phyloP scores from a whole-genome alignment of 2,329 filamentous ascomycete species.

The Camptophora hylomeconis region DNA sequence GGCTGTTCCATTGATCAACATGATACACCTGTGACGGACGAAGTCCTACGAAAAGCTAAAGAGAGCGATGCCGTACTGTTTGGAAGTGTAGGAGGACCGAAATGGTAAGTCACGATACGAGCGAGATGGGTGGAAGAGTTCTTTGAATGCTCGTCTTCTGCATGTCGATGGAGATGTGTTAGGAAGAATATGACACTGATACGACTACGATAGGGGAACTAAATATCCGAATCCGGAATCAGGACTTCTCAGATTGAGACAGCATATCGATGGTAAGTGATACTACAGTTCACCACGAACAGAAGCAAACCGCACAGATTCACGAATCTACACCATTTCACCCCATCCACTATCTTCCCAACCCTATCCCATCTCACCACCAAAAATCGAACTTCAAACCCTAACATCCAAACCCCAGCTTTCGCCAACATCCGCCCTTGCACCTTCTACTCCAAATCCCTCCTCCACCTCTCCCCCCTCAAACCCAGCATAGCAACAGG shows the following conservation, averaged over 20 bases:
- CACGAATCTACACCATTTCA: too few species aligned
- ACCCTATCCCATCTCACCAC: too few species aligned
- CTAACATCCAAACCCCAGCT: conserved; percentile 29
- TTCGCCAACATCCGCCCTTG: conserved; percentile 41
- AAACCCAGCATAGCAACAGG: conserved; percentile 39
- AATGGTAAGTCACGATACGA: conserved; percentile 48
- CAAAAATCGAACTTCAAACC: too few species aligned
- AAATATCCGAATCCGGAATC: conserved; percentile 16
- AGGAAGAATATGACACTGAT: too few species aligned
- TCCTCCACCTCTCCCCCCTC: conserved; percentile 27
- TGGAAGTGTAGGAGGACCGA: conserved; percentile 52
- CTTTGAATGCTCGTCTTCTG: too few species aligned
- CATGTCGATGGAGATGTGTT: too few species aligned
- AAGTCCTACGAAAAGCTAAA: conserved; percentile 43
- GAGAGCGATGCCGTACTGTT: conserved; percentile 54
- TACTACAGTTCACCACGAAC: conserved; percentile 47
- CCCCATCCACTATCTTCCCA: too few species aligned
- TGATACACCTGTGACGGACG: conserved; percentile 51
- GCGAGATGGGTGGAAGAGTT: too few species aligned
- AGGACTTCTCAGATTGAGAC: conserved; percentile 14
- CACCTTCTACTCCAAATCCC: conserved; percentile 30
- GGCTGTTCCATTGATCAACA: conserved; percentile 53
- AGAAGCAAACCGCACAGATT: too few species aligned
- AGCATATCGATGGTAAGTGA: conserved; percentile 15
- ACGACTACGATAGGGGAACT: conserved; percentile 33